Base-by-base conservation (phyloP, 129 eudicot species). In the Kitagawia praeruptora region DNA sequence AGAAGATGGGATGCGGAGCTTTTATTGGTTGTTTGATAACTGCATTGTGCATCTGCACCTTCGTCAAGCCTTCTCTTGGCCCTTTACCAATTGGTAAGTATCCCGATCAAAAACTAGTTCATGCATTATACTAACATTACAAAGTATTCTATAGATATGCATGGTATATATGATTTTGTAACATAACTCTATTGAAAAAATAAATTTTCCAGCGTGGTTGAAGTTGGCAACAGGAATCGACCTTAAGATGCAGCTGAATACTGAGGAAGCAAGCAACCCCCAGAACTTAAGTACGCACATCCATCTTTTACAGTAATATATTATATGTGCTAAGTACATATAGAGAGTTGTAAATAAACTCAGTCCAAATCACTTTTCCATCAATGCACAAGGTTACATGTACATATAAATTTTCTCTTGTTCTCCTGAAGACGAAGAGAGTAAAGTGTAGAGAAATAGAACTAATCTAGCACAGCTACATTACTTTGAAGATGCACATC, bases 11-110 rank as follows among this genome's bases (percentile, higher is more conserved):
- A 31, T 61, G 61, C 19, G 80, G 80, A 69, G 83, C 91, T 51
- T 51, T 87, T 79, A 40, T 87, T 25, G 86, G 86, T 73, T 86
- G 87, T 76, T 75, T 92, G 70, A 76, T 92, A 28, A 73, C 86
- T 41, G 80, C 79, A 45, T 76, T 82, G 15, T 86, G 83, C 56
- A 51, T 88, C 44, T 87, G 87, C 85, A 45, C 84, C 11, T 83
- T 80, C 16, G 79, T 89, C 80, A 83, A 86, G 83, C 90, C 90
- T 74, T 89, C 83, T 78, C 75, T 87, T 69, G 46, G 70, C 46
- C 81, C 85, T 78, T 70, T 79, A 66, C 83, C 84, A 51, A 49
- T 80, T 45, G 64, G 85, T 82, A 73, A 77, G 85, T 72, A 34
- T 13, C 5, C 37, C 2, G 37, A 53, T 25, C 63, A 7, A 19